Evolutionary conservation across 2,329 filamentous ascomycete genomes (phyloP), one percentile per base, ranked within the genome.

Genomic region (Colletotrichum sp.): DNA sequence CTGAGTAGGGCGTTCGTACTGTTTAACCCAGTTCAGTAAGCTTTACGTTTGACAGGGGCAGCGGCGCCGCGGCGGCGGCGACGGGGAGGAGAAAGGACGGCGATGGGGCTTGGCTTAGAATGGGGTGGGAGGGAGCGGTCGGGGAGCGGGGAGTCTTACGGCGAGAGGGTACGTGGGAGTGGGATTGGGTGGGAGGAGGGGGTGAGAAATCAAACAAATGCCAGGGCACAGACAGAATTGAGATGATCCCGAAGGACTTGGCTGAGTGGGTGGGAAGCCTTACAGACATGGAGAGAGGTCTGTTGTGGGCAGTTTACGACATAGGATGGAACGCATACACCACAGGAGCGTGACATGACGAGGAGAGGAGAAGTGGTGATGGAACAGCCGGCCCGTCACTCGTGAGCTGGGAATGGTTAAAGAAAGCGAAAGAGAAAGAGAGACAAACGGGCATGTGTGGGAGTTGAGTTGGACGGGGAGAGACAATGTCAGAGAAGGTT

Each of bases 401-500:
- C 60, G 52, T 3, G 39, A 34, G 26, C 62, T 67, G 49, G 36
- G 52, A 72, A 30, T 15, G 64, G 64, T 49, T 30, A 76, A 57
- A 76, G 73, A 72, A 72, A 67, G 69, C 73, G 69, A 59, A 72
- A 68, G 68, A 68, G 55, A 72, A 64, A 32, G 57, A 64, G 63
- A 76, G 72, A 34, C 60, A 63, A 32, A 21, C 10, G 44, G 44
- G 44, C 44, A 52, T 52, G 44, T 52, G 44, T 21, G 44, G 66
- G 34, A 68, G 65, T n/a, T 52, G 18, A 62, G 57, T 69, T 69
- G 57, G 60, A 36, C 24, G 57, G 44, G 62, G 26, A 74, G 59
- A 74, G 74, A 74, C 66, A 74, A 34, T 75, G 72, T 66, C 68
- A 75, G 72, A 72, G 36, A 70, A 74, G 66, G 71, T 74, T 70